Conservation (phyloP, 305 asterid genomes). For the Fraxinus dipetala region DNA sequence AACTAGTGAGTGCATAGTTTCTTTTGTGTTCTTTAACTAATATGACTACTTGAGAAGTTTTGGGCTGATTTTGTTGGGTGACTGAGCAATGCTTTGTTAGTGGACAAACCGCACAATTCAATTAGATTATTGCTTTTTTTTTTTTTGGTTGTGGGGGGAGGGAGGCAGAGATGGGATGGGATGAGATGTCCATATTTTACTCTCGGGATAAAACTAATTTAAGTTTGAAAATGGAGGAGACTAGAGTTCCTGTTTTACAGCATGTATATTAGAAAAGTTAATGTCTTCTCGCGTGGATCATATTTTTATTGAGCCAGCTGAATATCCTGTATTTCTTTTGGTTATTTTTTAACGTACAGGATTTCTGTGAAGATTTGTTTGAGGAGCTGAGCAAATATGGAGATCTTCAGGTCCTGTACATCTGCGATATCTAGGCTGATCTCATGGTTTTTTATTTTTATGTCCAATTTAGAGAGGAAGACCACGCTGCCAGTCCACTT, state of each 20-base stretch:
- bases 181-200: not conserved
- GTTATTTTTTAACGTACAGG: slow-evolving; percentile 18
- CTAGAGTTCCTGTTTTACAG: not conserved
- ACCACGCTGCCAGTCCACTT: slow-evolving; percentile 31
- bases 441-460: slow-evolving; percentile 35
- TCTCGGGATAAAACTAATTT: not conserved
- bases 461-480: slow-evolving; percentile 33
- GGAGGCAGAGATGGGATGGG: not conserved
- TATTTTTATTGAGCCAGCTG: not conserved
- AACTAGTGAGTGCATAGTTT: not conserved
- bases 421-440: slow-evolving; percentile 32
- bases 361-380: slow-evolving; percentile 32
- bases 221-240: not conserved
- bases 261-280: not conserved
- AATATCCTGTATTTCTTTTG: not conserved
- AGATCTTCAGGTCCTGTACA: slow-evolving; percentile 29
- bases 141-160: not conserved
- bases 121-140: not conserved
- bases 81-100: not conserved
- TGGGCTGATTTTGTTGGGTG: not conserved
- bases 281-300: not conserved
- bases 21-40: not conserved
- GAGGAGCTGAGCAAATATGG: slow-evolving; percentile 34
- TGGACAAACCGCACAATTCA: not conserved
- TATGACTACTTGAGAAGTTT: not conserved